Evolutionary conservation across 352 stramenopile species (phyloP).

Genomic region (Phytophthora multivora): DNA sequence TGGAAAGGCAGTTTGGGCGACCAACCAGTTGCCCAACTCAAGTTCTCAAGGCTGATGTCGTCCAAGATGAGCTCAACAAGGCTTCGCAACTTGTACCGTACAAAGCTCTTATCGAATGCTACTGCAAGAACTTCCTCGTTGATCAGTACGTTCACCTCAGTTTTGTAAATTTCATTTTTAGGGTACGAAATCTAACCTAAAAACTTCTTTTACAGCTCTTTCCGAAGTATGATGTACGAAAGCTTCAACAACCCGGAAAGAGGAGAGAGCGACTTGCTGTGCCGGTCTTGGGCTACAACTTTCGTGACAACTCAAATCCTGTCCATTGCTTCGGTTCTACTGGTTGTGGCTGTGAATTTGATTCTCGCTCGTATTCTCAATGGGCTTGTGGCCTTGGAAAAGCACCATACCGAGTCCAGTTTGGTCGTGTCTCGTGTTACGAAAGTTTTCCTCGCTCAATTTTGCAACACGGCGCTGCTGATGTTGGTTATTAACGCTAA

Average conservation of each 20-base stretch:
- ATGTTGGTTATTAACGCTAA: constrained; percentile 86
- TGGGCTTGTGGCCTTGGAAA: constrained; percentile 72
- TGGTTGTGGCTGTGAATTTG: constrained; percentile 76
- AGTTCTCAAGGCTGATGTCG: constrained; percentile 67
- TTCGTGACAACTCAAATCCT: constrained; percentile 75
- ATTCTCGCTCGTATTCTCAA: constrained; percentile 70
- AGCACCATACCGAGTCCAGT: constrained; percentile 79
- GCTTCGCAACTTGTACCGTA: constrained; percentile 54
- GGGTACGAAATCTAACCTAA: not conserved
- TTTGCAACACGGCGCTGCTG: constrained; percentile 82
- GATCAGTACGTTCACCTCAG: constrained; percentile 36
- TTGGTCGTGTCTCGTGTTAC: constrained; percentile 72
- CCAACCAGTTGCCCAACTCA: constrained; percentile 60
- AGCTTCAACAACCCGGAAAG: constrained; percentile 53
- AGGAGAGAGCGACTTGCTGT: constrained; percentile 39
- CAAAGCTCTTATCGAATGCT: constrained; percentile 83
- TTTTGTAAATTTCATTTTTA: not conserved
- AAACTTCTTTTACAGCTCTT: constrained; percentile 40
- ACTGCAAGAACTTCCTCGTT: constrained; percentile 64
- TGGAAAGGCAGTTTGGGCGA: constrained; percentile 71
- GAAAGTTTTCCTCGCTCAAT: constrained; percentile 82
- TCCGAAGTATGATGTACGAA: constrained; percentile 65
- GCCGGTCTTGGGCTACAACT: constrained; percentile 69
- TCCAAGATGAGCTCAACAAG: constrained; percentile 74
- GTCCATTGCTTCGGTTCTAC: constrained; percentile 64